Evolutionary conservation across 2,329 filamentous ascomycete species (phyloP).

Genomic region (Zymoseptoria crescenta): DNA sequence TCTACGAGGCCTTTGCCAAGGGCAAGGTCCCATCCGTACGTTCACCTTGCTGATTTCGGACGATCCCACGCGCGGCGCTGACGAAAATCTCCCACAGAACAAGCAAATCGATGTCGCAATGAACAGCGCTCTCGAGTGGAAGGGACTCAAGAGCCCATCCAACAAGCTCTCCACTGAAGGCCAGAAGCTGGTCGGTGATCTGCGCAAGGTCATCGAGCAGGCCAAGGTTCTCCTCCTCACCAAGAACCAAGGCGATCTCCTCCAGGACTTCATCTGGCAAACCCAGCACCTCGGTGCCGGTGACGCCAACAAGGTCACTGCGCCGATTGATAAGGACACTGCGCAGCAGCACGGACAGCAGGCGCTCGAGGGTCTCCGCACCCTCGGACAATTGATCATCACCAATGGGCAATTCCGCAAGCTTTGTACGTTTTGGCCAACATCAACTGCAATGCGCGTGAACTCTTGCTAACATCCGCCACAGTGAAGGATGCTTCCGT

Average conservation of each 20-base stretch:
- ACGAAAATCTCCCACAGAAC: conserved; percentile 49
- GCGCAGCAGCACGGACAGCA: conserved; percentile 78
- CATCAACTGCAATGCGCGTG: neutral
- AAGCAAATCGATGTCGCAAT: conserved; percentile 92
- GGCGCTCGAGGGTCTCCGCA: conserved; percentile 76
- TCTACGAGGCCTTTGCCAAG: conserved; percentile 73
- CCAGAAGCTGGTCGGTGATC: conserved; percentile 65
- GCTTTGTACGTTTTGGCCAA: conserved; percentile 53
- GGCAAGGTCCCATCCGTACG: conserved; percentile 86
- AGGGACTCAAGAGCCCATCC: conserved; percentile 61
- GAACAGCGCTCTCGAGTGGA: conserved; percentile 75
- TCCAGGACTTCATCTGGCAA: conserved; percentile 97
- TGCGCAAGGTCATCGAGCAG: conserved; percentile 71
- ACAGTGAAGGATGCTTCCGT: conserved; percentile 69
- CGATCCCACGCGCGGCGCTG: neutral
- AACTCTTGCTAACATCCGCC: neutral
- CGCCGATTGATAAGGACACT: conserved; percentile 65
- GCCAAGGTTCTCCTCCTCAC: conserved; percentile 77
- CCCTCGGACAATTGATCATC: conserved; percentile 78
- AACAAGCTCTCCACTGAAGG: conserved; percentile 76
- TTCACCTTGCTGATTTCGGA: conserved; percentile 10
- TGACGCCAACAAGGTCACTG: conserved; percentile 53
- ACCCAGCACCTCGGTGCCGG: conserved; percentile 65
- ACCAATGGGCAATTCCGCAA: conserved; percentile 97
- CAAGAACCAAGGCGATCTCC: conserved; percentile 89